A percentile compares a stretch with the other conserved stretches of the same genome.
These are phyloP conservation scores for Chaetothyriales sp. DNA, from an alignment of 2,329 filamentous ascomycete genomes.

Conservation along the genomic window DNA sequence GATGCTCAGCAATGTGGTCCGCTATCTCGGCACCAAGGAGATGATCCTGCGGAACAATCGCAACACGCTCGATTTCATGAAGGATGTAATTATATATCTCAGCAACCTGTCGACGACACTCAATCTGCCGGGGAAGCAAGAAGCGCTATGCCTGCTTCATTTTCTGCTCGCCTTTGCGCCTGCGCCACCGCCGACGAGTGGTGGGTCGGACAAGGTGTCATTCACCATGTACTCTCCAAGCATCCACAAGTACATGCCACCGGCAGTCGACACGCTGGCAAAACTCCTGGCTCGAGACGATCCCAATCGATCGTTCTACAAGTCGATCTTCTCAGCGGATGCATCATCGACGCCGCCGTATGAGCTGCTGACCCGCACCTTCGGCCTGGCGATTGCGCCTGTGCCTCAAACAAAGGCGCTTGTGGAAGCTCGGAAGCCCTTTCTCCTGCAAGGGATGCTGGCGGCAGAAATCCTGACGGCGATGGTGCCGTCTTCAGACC, in stretches of 20 bases:
- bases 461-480: slow-evolving; percentile 78
- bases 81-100: slow-evolving; percentile 76
- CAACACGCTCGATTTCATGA: slow-evolving; percentile 94
- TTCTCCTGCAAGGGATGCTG: slow-evolving; percentile 81
- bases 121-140: slow-evolving; percentile 71
- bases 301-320: slow-evolving; percentile 76
- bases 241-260: slow-evolving; percentile 74
- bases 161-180: slow-evolving; percentile 88
- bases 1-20: slow-evolving; percentile 69
- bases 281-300: slow-evolving; percentile 88
- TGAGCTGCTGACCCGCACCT: slow-evolving; percentile 74
- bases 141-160: slow-evolving; percentile 72
- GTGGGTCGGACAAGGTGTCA: slow-evolving; percentile 46
- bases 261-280: slow-evolving; percentile 77
- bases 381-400: slow-evolving; percentile 72
- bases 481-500: slow-evolving; percentile 58
- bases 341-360: slow-evolving; percentile 49
- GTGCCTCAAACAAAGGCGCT: slow-evolving; percentile 58
- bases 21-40: slow-evolving; percentile 76
- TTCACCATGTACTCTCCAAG: slow-evolving; percentile 71
- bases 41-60: slow-evolving; percentile 68
- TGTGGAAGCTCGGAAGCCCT: slow-evolving; percentile 72
- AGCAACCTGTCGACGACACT: slow-evolving; percentile 76
- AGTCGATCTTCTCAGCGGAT: slow-evolving; percentile 65
- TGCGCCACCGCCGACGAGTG: slow-evolving; percentile 50